Base-by-base conservation (phyloP, 2,329 filamentous ascomycete genomes). In the Phoma herbarum region DNA sequence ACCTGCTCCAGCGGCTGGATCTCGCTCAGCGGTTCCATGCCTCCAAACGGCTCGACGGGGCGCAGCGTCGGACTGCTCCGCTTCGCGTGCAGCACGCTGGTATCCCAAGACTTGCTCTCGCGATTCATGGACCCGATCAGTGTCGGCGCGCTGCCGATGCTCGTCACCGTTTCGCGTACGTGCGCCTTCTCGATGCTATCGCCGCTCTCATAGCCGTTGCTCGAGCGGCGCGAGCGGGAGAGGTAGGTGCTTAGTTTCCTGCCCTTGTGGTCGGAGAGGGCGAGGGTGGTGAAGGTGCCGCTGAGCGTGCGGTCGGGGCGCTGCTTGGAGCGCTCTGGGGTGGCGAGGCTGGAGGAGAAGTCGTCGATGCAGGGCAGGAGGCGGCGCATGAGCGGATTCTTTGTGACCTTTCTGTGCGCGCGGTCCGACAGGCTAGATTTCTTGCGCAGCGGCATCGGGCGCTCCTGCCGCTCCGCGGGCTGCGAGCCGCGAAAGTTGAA, bases 401-500 rank as follows among this genome's bases (percentile, higher is more conserved):
- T 64, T 16, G 62, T 60, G 6, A 49, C 49, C 20, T 62, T 64
- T 42, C 65, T 64, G 26, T 63, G 61, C 25, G 68, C 72, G 60
- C 72, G 48, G 16, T 69, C 62, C 2, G 72, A 74, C 3, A 70
- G 63, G 50, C 67, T 66, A 18, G 68, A 70, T 16, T 64, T 64
- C 45, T 68, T 72, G 63, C 70, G 71, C 65, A 72, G 70, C 57
- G 67, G 68, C 58, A 70, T 64, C 28, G 59, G 67, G 29, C 67
- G 68, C 61, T 71, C 66, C 50, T 74, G 71, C 4, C 65, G 72
- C 42, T 75, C 73, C n/a, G 67, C 61, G n/a, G n/a, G n/a, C n/a
- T n/a, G n/a, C n/a, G n/a, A n/a, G n/a, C n/a, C n/a, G 11, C 65
- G 65, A 60, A 77, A 77, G 60, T 77, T 73, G 61, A 77, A 76